Percentiles rank a stretch among this genome's conserved stretches.
Conservation (phyloP, 2,329 filamentous ascomycete genomes). For the Taxawa tesnikishii region DNA sequence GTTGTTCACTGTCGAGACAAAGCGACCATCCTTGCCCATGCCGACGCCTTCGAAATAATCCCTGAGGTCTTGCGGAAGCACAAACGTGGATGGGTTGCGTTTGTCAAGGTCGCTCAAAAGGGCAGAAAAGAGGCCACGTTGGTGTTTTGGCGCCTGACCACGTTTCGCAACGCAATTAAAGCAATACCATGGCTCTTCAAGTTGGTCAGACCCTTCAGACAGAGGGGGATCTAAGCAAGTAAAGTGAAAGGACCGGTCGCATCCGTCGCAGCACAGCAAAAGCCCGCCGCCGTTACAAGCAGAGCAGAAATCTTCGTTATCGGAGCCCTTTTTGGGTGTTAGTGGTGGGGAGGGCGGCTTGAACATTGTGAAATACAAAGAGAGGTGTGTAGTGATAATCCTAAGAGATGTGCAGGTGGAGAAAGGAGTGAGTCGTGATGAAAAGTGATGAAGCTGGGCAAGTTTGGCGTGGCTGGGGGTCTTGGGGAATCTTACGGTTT, state of each 20-base stretch:
- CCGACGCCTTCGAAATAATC: slow-evolving; percentile 69
- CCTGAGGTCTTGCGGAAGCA: slow-evolving; percentile 58
- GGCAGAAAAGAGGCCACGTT: slow-evolving; percentile 46
- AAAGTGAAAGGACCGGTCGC: slow-evolving; percentile 81
- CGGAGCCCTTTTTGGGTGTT: slow-evolving; percentile 26
- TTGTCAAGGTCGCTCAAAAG: slow-evolving; percentile 42
- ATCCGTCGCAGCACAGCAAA: slow-evolving; percentile 88
- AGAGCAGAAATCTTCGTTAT: slow-evolving; percentile 85
- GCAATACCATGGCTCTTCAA: slow-evolving; percentile 71
- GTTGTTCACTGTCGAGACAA: slow-evolving; percentile 54
- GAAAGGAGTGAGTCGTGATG: slow-evolving; percentile 27
- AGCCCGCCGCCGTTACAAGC: slow-evolving; percentile 75
- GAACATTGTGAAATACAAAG: slow-evolving; percentile 12
- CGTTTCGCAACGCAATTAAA: slow-evolving; percentile 49
- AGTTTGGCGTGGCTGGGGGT: slow-evolving; percentile 12
- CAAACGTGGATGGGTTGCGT: slow-evolving; percentile 22
- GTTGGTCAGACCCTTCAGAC: slow-evolving; percentile 29
- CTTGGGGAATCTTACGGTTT: slow-evolving; percentile 43
- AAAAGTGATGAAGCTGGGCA: slow-evolving; percentile 16
- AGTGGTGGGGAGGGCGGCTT: slow-evolving; percentile 20
- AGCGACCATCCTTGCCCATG: slow-evolving; percentile 66
- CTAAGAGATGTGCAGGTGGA: no score
- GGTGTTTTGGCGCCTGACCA: slow-evolving; percentile 20
- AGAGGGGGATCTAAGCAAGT: slow-evolving; percentile 75
- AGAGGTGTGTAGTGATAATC: no score